Evolutionary conservation across 2,329 filamentous ascomycete species (phyloP).

Genomic region (Exserohilum turcica): DNA sequence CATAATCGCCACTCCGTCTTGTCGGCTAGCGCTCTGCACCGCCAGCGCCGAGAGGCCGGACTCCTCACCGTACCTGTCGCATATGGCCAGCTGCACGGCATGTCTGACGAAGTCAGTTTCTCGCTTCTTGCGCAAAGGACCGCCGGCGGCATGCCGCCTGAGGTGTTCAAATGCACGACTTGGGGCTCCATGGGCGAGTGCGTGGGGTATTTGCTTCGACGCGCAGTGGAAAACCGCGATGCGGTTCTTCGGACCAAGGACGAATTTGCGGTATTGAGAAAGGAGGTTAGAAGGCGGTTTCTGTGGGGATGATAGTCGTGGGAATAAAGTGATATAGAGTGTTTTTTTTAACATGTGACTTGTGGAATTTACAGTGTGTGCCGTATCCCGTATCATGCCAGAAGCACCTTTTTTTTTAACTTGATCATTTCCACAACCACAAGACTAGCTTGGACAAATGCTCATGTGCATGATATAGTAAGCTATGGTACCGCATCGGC

Average conservation of each 20-base stretch:
- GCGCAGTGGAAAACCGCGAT: conserved; percentile 65
- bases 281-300: conserved; percentile 31
- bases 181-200: conserved; percentile 71
- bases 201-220: conserved; percentile 70
- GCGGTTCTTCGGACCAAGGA: conserved; percentile 57
- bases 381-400: no score
- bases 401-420: no score
- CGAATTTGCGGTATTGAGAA: conserved; percentile 36
- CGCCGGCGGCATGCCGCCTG: conserved; percentile 46
- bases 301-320: conserved; percentile 12
- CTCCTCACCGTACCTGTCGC: conserved; percentile 56
- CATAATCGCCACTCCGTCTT: conserved; percentile 79
- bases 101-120: conserved; percentile 89
- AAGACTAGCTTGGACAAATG: no score
- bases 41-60: conserved; percentile 42
- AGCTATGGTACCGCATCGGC: no score
- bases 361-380: no score
- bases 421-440: no score
- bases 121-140: conserved; percentile 37
- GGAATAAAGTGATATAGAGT: neutral
- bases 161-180: conserved; percentile 62
- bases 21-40: conserved; percentile 55
- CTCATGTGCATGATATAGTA: no score
- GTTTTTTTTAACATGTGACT: no score
- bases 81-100: conserved; percentile 87